Evolutionary conservation across 345 rosid species (phyloP).

Genomic region (Euphorbia tirucalli): DNA sequence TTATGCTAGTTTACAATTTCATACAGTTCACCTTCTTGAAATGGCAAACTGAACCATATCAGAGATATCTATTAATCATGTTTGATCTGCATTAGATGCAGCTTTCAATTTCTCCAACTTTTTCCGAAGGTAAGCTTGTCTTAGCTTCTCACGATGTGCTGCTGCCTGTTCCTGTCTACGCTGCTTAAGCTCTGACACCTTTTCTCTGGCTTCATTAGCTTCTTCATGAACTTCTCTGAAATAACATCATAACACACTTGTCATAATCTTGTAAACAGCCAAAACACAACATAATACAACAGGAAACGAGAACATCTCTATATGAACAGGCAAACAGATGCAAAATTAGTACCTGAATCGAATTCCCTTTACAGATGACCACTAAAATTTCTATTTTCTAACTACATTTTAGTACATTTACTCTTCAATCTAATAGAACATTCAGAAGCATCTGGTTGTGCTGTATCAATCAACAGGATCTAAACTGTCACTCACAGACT

Average conservation of each 20-base stretch:
- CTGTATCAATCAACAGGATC: not conserved
- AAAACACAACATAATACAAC: not conserved
- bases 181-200: constrained; percentile 58
- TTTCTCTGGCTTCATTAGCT: constrained; percentile 81
- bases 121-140: constrained; percentile 79
- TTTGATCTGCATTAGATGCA: constrained; percentile 24
- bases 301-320: not conserved
- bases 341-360: not conserved
- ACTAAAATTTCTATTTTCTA: not conserved
- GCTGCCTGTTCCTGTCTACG: constrained; percentile 74
- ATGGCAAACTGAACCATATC: not conserved
- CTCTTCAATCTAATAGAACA: not conserved
- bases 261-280: not conserved
- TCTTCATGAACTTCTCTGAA: constrained; percentile 89
- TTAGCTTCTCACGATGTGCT: constrained; percentile 73
- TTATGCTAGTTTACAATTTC: not conserved
- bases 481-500: too few species aligned
- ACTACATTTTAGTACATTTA: not conserved
- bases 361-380: not conserved
- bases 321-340: not conserved
- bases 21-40: not conserved
- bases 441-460: not conserved
- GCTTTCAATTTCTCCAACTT: constrained; percentile 84
- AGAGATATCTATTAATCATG: not conserved
- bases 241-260: constrained; percentile 3